A percentile compares a stretch with the other conserved stretches of the same genome.
These are phyloP conservation scores for Metschnikowia hibisci DNA, from an alignment of 805 yeast genomes.

Conservation along the genomic window DNA sequence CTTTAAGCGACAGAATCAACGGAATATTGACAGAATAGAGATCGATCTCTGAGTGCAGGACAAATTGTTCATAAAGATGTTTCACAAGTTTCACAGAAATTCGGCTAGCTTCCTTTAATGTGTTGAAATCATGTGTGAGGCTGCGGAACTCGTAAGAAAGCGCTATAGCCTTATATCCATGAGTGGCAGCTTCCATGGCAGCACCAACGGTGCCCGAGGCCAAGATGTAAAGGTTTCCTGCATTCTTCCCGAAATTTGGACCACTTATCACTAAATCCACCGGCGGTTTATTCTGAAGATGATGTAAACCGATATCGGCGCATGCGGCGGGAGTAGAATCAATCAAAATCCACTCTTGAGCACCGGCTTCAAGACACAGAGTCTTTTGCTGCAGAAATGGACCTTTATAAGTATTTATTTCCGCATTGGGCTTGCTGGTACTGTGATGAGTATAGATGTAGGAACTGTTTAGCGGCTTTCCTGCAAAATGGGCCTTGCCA, in stretches of 20 bases:
- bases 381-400: slow-evolving; percentile 32
- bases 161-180: slow-evolving; percentile 69
- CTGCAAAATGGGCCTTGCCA: slow-evolving; percentile 94
- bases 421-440: slow-evolving; percentile 41
- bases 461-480: slow-evolving; percentile 54
- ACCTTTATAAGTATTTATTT: slow-evolving; percentile 52
- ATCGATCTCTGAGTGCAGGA: slow-evolving; percentile 47
- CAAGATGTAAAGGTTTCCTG: slow-evolving; percentile 81
- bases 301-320: slow-evolving; percentile 83
- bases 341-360: slow-evolving; percentile 79
- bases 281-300: slow-evolving; percentile 51
- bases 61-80: slow-evolving; percentile 59
- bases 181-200: slow-evolving; percentile 87
- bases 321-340: slow-evolving; percentile 97
- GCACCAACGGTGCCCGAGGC: slow-evolving; percentile 97
- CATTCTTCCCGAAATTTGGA: slow-evolving; percentile 93
- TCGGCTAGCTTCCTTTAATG: slow-evolving; percentile 61
- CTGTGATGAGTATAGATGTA: slow-evolving; percentile 54
- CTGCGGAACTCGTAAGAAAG: slow-evolving; percentile 77
- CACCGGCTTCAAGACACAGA: slow-evolving; percentile 38
- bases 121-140: slow-evolving; percentile 44
- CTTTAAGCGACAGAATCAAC: slow-evolving; percentile 48
- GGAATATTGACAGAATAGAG: slow-evolving; percentile 86
- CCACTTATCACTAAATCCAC: slow-evolving; percentile 90
- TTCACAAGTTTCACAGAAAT: slow-evolving; percentile 62